phyloP scores from a whole-genome alignment of 2,329 filamentous ascomycete species.

The Microsporum ferrugineum region DNA sequence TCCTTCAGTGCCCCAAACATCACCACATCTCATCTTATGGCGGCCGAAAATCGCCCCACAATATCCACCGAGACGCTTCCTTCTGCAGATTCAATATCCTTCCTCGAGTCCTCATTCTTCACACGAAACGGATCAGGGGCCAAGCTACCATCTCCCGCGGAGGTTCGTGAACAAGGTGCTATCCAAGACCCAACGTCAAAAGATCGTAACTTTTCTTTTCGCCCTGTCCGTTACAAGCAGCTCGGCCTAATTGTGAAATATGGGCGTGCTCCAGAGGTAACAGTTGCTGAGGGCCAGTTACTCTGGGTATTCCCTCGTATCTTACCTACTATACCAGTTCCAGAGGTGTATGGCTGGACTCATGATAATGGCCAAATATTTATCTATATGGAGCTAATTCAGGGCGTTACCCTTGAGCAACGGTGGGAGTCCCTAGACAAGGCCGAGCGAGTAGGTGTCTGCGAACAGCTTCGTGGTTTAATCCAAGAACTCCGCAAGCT shows the following conservation, averaged over 20 bases:
- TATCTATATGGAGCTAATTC: slow-evolving; percentile 25
- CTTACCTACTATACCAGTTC: slow-evolving; percentile 23
- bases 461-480: slow-evolving; percentile 14
- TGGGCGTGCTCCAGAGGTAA: slow-evolving; percentile 13
- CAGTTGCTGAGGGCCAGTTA: slow-evolving; percentile 15
- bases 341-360: slow-evolving; percentile 28
- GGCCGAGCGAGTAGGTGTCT: slow-evolving; percentile 12
- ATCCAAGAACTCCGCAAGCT: slow-evolving; percentile 14
- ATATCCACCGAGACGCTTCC: neutral
- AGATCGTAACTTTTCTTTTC: neutral
- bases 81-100: slow-evolving; percentile 3
- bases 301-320: slow-evolving; percentile 16
- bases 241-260: slow-evolving; percentile 19
- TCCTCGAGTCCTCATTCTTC: slow-evolving; percentile 3
- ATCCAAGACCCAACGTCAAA: slow-evolving; percentile 1
- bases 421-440: slow-evolving; percentile 15
- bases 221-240: slow-evolving; percentile 13
- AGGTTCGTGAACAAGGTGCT: slow-evolving; percentile 5
- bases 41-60: neutral
- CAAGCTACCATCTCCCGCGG: slow-evolving; percentile 2
- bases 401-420: slow-evolving; percentile 20
- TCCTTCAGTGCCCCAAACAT: neutral
- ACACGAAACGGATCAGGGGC: slow-evolving; percentile 4
- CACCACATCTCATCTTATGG: neutral
- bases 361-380: slow-evolving; percentile 19